Percentiles rank a stretch among this genome's conserved stretches.
Evolutionary conservation across 177 flowering plant species (phyloP).

Genomic region (Vitis hybrid): DNA sequence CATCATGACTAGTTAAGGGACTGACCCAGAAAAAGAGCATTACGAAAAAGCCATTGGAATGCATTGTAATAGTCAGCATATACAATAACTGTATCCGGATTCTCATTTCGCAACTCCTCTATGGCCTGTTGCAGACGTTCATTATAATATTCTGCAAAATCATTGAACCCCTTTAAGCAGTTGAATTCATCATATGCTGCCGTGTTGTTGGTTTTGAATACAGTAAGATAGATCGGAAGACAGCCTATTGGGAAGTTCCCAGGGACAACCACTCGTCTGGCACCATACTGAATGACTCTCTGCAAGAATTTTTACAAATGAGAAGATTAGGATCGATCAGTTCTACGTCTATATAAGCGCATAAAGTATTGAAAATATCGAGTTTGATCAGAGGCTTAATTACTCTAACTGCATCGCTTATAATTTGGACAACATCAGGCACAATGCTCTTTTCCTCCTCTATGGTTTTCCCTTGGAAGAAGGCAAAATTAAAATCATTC

Average conservation of each 20-base stretch:
- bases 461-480: slow-evolving; percentile 4
- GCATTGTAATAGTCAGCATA: slow-evolving; percentile 14
- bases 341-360: too few species aligned
- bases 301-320: not conserved
- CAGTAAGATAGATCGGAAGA: slow-evolving; percentile 13
- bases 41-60: not conserved
- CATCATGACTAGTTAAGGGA: too few species aligned
- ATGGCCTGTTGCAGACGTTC: slow-evolving; percentile 3
- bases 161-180: slow-evolving; percentile 13
- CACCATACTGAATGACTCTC: slow-evolving; percentile 13
- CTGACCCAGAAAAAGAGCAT: not conserved
- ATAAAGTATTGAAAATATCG: too few species aligned
- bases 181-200: slow-evolving; percentile 5
- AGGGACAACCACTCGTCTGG: slow-evolving; percentile 10
- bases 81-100: slow-evolving; percentile 4
- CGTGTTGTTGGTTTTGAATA: slow-evolving; percentile 4
- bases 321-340: not conserved
- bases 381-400: not conserved
- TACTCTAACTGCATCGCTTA: not conserved
- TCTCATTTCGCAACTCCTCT: slow-evolving; percentile 7
- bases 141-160: slow-evolving; percentile 14
- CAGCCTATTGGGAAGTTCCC: slow-evolving; percentile 26
- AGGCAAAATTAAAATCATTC: slow-evolving; percentile 3
- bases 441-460: not conserved
- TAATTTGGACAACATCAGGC: slow-evolving; percentile 1